Base-by-base conservation (phyloP, 2,329 filamentous ascomycete genomes). In the Ceratocystis lukuohia region DNA sequence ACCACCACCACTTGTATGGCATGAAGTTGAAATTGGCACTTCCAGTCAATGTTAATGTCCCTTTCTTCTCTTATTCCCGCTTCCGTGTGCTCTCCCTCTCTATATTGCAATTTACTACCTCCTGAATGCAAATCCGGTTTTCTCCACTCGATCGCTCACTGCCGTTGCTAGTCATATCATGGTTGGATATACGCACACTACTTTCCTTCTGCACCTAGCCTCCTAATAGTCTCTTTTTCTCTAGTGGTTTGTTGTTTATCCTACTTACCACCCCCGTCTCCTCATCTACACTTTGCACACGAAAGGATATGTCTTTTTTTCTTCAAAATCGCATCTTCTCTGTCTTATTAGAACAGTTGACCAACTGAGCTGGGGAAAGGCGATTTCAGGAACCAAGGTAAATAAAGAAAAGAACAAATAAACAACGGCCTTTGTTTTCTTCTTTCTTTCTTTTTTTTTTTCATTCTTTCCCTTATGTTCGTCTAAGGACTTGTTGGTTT, bases 11-110 rank as follows among this genome's bases (percentile, higher is more conserved):
- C 22, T 15, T 53, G 22, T 28, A 59, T 50, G 2, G 10, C 46
- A 50, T 3, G 28, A 59, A 37, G 28, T n/a, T 33, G 17, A 59
- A 57, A 17, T 22, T 20, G 7, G 50, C 33, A 45, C 22, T 66
- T 63, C 65, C 59, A 62, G 59, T 25, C 59, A 45, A n/a, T 62
- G 59, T 63, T 65, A 59, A 65, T 53, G 30, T 61, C 46, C 59
- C 57, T 59, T 48, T 63, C 57, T 66, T 20, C 41, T n/a, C 10
- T 25, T 28, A 15, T 2, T 25, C 12, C 50, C 30, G 5, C 22
- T 57, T 33, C 53, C 22, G n/a, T 17, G 22, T n/a, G n/a, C n/a
- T 65, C 12, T 44, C 59, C 6, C 45, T 59, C 17, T 61, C 33
- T 46, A 17, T 33, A 30, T 57, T 61, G 4, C 12, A 45, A 37